Evolutionary conservation across 2,329 filamentous ascomycete genomes (phyloP), one percentile per base, ranked within the genome.

Genomic region (Chalaropsis thielavioides): DNA sequence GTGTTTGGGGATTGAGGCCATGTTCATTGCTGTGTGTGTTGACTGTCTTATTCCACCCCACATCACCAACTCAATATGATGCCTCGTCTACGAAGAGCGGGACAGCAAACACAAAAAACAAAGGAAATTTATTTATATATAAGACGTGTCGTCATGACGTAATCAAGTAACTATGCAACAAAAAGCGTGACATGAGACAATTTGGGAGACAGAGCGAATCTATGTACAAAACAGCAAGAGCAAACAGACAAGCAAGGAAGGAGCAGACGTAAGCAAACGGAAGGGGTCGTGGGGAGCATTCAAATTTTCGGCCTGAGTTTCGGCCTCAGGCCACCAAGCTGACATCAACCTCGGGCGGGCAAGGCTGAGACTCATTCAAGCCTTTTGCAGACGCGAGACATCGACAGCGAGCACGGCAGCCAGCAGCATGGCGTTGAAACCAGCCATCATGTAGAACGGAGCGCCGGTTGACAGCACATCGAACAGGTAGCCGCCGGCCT

Each of bases 361-460:
- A 3, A 31, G 31, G 31, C 31, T 31, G 31, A 31, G 56, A 22
- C 6, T 3, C 22, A 8, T 5, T 24, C 13, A 49, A 11, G 0
- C n/a, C 13, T 49, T 49, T 3, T n/a, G 8, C 19, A 49, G n/a
- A 1, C 74, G 73, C 4, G 74, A 75, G 2, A 80, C 72, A 70
- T 83, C 81, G 69, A 84, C 77, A 3, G 73, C 74, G 63, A 84
- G 67, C 66, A 77, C 81, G 17, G 78, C 80, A 6, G 84, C 72
- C 13, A 95, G 76, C 64, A 96, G 74, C 0, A 90, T 68, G 0
- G 76, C 88, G 72, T 97, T 97, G 73, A 97, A 97, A 0, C 78
- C 78, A 0, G 92, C 91, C 86, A 99, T 92, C 80, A 97, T 87
- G 73, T 91, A 96, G 73, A 99, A 97, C 0, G 94, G 94, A 11